A percentile compares a stretch with the other conserved stretches of the same genome.
phyloP scores from a whole-genome alignment of 805 yeast genomes.

The Pichia cabralensis region DNA sequence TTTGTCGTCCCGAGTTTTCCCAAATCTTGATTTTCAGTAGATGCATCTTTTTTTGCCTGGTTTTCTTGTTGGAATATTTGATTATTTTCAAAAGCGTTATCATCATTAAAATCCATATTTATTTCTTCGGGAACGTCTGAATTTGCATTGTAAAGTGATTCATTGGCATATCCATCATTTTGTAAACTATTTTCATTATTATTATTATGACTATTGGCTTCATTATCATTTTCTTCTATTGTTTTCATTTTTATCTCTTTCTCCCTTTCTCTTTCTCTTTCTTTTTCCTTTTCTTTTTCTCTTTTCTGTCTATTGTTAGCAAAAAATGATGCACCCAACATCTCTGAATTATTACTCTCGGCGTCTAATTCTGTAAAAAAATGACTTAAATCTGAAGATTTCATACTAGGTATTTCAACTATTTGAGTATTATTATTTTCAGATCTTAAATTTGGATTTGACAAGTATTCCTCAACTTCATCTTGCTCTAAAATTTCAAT shows the following conservation, averaged over 20 bases:
- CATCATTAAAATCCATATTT: too few relatives aligned
- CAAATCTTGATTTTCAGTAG: too few relatives aligned
- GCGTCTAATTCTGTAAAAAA: conserved; percentile 13
- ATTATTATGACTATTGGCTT: not conserved
- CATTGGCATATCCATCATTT: too few relatives aligned
- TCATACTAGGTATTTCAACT: conserved; percentile 8
- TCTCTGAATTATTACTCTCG: conserved; percentile 15
- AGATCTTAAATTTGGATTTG: conserved; percentile 2
- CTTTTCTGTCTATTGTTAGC: conserved; percentile 5
- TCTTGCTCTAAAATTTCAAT: conserved; percentile 19
- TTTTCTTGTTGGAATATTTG: too few relatives aligned
- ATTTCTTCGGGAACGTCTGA: too few relatives aligned
- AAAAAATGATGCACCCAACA: conserved; percentile 8
- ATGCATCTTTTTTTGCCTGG: too few relatives aligned
- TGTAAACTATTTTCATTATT: too few relatives aligned
- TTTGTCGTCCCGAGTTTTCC: too few relatives aligned
- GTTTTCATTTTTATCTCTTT: not conserved
- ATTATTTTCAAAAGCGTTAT: too few relatives aligned
- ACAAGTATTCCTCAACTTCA: conserved; percentile 15
- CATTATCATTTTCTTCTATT: not conserved
- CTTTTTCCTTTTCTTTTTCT: conserved; percentile 1
- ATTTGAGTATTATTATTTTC: not conserved
- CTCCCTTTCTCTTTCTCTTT: not conserved
- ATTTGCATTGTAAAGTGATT: too few relatives aligned
- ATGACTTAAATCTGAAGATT: conserved; percentile 11